Conservation (phyloP, 208 protist genomes). For the Leishmania tarentolae region DNA sequence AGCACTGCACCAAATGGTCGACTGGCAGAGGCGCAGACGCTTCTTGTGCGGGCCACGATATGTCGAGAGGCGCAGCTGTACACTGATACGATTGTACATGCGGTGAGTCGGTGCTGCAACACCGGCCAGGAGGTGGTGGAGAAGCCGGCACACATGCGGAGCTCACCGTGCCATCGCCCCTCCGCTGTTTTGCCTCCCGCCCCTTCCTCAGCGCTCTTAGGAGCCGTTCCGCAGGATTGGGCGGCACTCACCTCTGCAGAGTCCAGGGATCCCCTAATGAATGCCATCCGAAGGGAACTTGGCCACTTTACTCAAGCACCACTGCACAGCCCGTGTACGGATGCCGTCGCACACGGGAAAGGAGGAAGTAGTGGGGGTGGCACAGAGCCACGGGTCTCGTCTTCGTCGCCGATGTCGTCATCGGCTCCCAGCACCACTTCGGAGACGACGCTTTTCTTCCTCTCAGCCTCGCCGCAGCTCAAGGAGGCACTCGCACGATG, state of each 20-base stretch:
- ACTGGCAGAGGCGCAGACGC: slow-evolving; percentile 20
- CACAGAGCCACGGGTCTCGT: background rate
- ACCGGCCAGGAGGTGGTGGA: background rate
- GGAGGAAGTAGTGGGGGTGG: background rate
- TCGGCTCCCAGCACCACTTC: background rate
- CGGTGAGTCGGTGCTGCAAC: slow-evolving; percentile 2
- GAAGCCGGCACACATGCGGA: background rate
- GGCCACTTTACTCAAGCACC: background rate
- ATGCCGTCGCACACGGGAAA: background rate
- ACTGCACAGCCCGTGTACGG: background rate
- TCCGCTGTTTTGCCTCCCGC: background rate
- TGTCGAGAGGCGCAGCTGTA: slow-evolving; percentile 23
- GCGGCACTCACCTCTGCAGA: background rate
- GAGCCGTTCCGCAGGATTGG: slow-evolving; percentile 1
- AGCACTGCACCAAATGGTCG: slow-evolving; percentile 20
- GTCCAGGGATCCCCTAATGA: background rate
- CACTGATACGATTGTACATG: background rate
- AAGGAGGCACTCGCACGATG: slow-evolving; percentile 7
- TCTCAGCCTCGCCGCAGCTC: background rate
- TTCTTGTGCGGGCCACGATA: slow-evolving; percentile 20
- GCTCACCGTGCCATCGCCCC: background rate
- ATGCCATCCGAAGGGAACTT: background rate
- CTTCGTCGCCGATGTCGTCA: background rate
- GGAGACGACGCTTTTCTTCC: background rate
- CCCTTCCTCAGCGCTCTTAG: background rate